Conservation (phyloP, 2,329 filamentous ascomycete species). For the Sporothrix euskadiensis region DNA sequence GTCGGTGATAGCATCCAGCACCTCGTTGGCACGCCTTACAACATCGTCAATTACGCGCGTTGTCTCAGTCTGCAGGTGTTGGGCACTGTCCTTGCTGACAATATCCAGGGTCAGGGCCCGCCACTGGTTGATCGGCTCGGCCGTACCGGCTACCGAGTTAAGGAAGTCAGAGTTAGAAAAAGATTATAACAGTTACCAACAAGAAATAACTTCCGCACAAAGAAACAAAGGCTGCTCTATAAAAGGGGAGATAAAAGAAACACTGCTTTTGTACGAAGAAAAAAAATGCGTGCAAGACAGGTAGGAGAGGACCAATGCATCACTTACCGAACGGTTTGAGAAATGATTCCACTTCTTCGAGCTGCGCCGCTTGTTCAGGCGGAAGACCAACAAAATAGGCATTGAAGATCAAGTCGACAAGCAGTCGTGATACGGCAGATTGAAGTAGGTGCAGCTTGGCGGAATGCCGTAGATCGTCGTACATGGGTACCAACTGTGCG, state of each 20-base stretch:
- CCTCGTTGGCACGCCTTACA: constrained; percentile 49
- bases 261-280: not conserved
- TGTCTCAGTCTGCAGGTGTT: constrained; percentile 51
- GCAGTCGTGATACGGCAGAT: constrained; percentile 58
- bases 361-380: constrained; percentile 52
- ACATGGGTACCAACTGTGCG: constrained; percentile 57
- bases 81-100: constrained; percentile 54
- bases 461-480: constrained; percentile 53
- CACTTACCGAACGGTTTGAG: constrained; percentile 47
- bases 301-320: not conserved
- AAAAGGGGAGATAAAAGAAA: not conserved
- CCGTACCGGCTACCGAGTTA: constrained; percentile 28
- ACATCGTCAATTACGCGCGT: constrained; percentile 46
- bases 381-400: constrained; percentile 65
- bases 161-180: constrained; percentile 27
- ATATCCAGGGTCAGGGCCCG: constrained; percentile 64
- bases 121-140: constrained; percentile 60
- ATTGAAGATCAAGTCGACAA: constrained; percentile 63
- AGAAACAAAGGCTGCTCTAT: not conserved
- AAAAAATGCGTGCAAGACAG: not conserved
- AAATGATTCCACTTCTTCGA: constrained; percentile 52
- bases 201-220: too few species aligned
- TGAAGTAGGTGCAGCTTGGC: constrained; percentile 65
- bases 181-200: not conserved
- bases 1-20: constrained; percentile 44